Conservation (phyloP, 169 alveolate genomes). For the Ophryocystis elektroscirrha region DNA sequence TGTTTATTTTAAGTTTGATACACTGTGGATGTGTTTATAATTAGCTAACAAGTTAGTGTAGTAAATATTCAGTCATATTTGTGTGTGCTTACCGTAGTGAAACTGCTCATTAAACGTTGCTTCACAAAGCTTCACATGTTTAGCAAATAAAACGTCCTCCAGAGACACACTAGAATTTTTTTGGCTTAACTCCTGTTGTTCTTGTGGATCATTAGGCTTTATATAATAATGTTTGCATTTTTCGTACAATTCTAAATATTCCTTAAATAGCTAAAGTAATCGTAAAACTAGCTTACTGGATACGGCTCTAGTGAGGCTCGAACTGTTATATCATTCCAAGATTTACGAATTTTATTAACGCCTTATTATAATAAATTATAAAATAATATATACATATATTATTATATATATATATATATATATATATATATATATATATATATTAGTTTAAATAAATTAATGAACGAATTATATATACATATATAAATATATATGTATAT, state of each 20-base stretch:
- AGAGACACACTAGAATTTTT: conserved; percentile 27
- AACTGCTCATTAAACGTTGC: conserved; percentile 81
- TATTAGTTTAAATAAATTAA: not conserved
- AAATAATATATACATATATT: not conserved
- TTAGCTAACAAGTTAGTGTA: not conserved
- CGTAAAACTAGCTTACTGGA: conserved; percentile 32
- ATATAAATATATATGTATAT: not conserved
- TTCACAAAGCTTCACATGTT: conserved; percentile 70
- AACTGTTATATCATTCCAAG: conserved; percentile 59
- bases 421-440: too few relatives aligned
- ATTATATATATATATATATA: too few relatives aligned
- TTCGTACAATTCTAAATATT: conserved; percentile 43
- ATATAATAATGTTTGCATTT: conserved; percentile 42
- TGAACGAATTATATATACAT: not conserved
- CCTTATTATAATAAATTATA: conserved; percentile 18
- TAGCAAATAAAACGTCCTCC: conserved; percentile 84
- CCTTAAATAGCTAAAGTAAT: not conserved
- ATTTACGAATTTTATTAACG: conserved; percentile 55
- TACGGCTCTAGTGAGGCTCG: conserved; percentile 62
- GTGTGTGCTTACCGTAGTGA: conserved; percentile 40
- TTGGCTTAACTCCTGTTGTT: conserved; percentile 1
- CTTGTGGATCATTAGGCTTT: conserved; percentile 7
- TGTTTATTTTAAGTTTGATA: not conserved
- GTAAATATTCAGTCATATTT: not conserved
- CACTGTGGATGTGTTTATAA: not conserved